Evolutionary conservation across 225 moss, liverwort and hornwort species (phyloP), one percentile per base, ranked within the genome.

Genomic region (Neckera pumila): DNA sequence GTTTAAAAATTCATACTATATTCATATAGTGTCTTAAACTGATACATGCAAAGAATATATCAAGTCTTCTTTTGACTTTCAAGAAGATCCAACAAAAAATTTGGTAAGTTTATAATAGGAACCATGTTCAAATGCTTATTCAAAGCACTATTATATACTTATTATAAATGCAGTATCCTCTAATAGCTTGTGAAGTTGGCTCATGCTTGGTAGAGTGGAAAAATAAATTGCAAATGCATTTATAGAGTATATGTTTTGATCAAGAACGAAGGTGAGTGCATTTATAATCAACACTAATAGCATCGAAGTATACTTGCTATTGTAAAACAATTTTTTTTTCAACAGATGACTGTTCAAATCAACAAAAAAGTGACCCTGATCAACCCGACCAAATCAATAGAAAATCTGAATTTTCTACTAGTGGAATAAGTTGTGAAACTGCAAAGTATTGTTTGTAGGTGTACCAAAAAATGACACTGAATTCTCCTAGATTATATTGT

Each of bases 401-500:
- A n/a, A n/a, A n/a, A n/a, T n/a, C n/a, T n/a, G n/a, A n/a, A n/a
- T n/a, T n/a, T n/a, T n/a, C n/a, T n/a, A n/a, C n/a, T n/a, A n/a
- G n/a, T n/a, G n/a, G n/a, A 14, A 38, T 23, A 38, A 38, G 38
- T 23, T 69, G 38, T 69, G 4, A 23, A 38, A 23, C 14, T 69
- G 7, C 38, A 7, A 69, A 38, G 4, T 12, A 69, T 23, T 23
- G 4, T 38, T 38, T 38, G 7, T 69, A 7, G 38, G 38, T 38
- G 23, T 11, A 38, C 7, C 12, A 38, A 38, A 38, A 38, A 38
- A 7, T 7, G 13, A 69, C 23, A 69, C 38, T 38, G 23, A 13
- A 0, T 13, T 23, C 2, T 38, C 23, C 21, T 22, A 12, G 1
- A 2, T 2, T 69, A 22, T 69, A 12, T 0, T 4, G 0, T 22